Percentiles rank a stretch among this genome's conserved stretches.
phyloP scores from a whole-genome alignment of 2,329 filamentous ascomycete species.

The Botrytis squamosa region DNA sequence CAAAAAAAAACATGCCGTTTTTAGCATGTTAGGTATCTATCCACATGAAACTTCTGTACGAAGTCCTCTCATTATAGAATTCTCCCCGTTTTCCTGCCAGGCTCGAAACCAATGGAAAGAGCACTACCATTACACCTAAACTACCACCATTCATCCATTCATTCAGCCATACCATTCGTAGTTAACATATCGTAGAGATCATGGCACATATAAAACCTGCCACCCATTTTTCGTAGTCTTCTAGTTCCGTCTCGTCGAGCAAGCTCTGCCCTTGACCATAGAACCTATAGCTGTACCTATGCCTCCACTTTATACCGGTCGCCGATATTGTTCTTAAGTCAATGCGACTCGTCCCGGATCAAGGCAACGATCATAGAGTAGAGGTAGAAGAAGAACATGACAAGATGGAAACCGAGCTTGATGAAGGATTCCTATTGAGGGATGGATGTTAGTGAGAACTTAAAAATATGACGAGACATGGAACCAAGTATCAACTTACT shows the following conservation, averaged over 20 bases:
- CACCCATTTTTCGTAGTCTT: slow-evolving; percentile 11
- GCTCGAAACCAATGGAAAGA: slow-evolving; percentile 22
- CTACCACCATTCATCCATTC: not conserved
- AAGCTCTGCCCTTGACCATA: slow-evolving; percentile 1
- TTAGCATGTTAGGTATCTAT: slow-evolving; percentile 18
- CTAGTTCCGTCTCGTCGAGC: slow-evolving; percentile 4
- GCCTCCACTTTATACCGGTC: slow-evolving; percentile 30
- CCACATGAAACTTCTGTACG: slow-evolving; percentile 24
- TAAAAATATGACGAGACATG: not conserved
- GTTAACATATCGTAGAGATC: slow-evolving; percentile 22
- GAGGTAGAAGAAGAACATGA: slow-evolving; percentile 99
- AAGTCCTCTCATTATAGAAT: slow-evolving; percentile 28
- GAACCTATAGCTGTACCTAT: slow-evolving; percentile 23
- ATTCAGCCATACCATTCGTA: slow-evolving; percentile 19
- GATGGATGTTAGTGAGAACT: slow-evolving; percentile 15
- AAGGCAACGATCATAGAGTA: slow-evolving; percentile 67
- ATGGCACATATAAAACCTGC: slow-evolving; percentile 22
- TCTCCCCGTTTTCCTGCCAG: slow-evolving; percentile 20
- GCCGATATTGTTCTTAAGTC: slow-evolving; percentile 43
- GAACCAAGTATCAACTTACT: slow-evolving; percentile 49
- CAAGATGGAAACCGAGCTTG: slow-evolving; percentile 96
- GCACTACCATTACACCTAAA: slow-evolving; percentile 13
- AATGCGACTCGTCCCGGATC: slow-evolving; percentile 91
- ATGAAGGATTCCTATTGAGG: slow-evolving; percentile 84
- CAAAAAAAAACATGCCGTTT: slow-evolving; percentile 11